Percentiles rank a stretch among this genome's conserved stretches.
These are phyloP conservation scores for Rubia balearica DNA, from an alignment of 305 asterid genomes.

Conservation along the genomic window DNA sequence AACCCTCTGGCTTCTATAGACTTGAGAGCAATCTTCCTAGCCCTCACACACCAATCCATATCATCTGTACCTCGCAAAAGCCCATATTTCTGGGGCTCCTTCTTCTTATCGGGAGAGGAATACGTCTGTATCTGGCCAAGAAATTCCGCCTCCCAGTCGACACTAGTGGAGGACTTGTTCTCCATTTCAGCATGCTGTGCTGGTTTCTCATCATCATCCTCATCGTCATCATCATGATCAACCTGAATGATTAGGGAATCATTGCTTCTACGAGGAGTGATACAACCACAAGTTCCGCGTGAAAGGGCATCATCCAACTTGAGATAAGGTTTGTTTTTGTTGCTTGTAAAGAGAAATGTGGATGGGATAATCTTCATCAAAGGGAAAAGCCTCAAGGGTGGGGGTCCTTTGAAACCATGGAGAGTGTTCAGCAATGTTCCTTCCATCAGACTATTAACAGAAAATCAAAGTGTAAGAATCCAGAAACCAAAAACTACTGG, in stretches of 20 bases:
- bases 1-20: slow-evolving; percentile 84
- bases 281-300: slow-evolving; percentile 27
- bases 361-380: slow-evolving; percentile 18
- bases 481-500: background rate
- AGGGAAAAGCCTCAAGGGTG: slow-evolving; percentile 22
- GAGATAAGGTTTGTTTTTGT: slow-evolving; percentile 19
- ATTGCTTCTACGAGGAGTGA: slow-evolving; percentile 22
- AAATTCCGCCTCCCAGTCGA: slow-evolving; percentile 71
- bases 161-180: slow-evolving; percentile 11
- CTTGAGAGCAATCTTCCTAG: slow-evolving; percentile 78
- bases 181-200: slow-evolving; percentile 11
- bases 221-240: slow-evolving; percentile 18
- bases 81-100: slow-evolving; percentile 42
- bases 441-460: slow-evolving; percentile 31
- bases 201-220: background rate
- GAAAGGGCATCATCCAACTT: slow-evolving; percentile 26
- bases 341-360: slow-evolving; percentile 20
- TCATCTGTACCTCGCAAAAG: slow-evolving; percentile 37
- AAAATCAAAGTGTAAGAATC: slow-evolving; percentile 3
- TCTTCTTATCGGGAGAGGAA: slow-evolving; percentile 38
- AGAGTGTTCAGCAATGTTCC: slow-evolving; percentile 26
- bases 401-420: slow-evolving; percentile 32
- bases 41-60: slow-evolving; percentile 94
- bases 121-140: slow-evolving; percentile 43
- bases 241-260: slow-evolving; percentile 11